Conservation (phyloP, 805 yeast species). For the Metschnikowia vanudenii region DNA sequence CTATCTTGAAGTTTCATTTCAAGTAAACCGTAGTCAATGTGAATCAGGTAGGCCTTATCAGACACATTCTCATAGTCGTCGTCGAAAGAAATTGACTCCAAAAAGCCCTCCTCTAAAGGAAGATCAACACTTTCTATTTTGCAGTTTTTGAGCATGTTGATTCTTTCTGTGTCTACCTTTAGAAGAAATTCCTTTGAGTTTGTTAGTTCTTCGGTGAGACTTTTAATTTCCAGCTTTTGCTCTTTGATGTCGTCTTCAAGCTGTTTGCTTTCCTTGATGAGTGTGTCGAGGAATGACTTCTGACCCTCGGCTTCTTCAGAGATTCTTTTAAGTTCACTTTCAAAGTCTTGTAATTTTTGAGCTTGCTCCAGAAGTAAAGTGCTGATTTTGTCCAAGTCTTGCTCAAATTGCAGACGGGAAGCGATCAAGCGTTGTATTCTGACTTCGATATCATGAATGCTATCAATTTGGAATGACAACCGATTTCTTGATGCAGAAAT, state of each 20-base stretch:
- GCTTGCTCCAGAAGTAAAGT: conserved; percentile 22
- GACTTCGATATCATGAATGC: conserved; percentile 48
- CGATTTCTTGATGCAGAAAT: conserved; percentile 60
- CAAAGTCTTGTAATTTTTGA: conserved; percentile 12
- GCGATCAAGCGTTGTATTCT: conserved; percentile 45
- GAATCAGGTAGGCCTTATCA: conserved; percentile 46
- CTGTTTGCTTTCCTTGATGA: conserved; percentile 3
- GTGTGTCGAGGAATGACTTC: neutral
- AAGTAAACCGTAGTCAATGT: conserved; percentile 52
- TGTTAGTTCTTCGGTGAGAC: conserved; percentile 33
- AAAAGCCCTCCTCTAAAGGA: conserved; percentile 60
- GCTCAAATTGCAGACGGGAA: conserved; percentile 28
- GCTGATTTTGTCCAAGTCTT: conserved; percentile 27
- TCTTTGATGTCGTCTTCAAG: conserved; percentile 32
- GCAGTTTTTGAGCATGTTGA: conserved; percentile 64
- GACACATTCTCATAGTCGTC: conserved; percentile 40
- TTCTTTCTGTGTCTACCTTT: conserved; percentile 52
- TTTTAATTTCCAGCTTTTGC: conserved; percentile 30
- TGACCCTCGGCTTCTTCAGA: conserved; percentile 27
- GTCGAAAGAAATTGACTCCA: conserved; percentile 62
- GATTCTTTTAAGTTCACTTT: conserved; percentile 33
- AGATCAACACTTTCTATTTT: conserved; percentile 66
- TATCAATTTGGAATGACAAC: conserved; percentile 61
- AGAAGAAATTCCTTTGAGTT: conserved; percentile 53
- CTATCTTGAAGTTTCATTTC: conserved; percentile 43